These are phyloP conservation scores for Circinella umbellata DNA, from an alignment of 371 early-diverging fungal genomes.

Conservation along the genomic window DNA sequence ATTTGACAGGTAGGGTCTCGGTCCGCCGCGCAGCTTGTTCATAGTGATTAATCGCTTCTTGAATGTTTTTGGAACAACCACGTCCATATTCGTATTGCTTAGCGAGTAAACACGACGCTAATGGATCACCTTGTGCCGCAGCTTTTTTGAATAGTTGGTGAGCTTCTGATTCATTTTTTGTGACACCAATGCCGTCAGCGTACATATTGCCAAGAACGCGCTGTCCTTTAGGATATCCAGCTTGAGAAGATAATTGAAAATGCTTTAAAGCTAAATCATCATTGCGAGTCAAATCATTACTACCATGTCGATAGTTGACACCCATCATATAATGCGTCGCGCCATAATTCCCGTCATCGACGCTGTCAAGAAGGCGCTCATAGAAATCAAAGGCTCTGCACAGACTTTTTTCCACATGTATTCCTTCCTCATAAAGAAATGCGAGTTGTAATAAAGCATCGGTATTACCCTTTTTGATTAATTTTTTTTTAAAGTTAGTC, in stretches of 20 bases:
- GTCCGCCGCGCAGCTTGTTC: slow-evolving; percentile 3
- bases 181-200: slow-evolving; percentile 12
- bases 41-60: slow-evolving; percentile 17
- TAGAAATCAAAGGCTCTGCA: slow-evolving; percentile 23
- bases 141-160: slow-evolving; percentile 23
- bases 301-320: slow-evolving; percentile 27
- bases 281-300: slow-evolving; percentile 19
- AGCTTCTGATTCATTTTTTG: slow-evolving; percentile 13
- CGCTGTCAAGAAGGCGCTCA: slow-evolving; percentile 4
- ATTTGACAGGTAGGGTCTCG: not conserved
- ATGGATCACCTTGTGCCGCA: slow-evolving; percentile 26
- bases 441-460: slow-evolving; percentile 29
- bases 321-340: slow-evolving; percentile 33
- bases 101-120: slow-evolving; percentile 25
- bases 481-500: not conserved
- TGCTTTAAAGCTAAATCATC: slow-evolving; percentile 27
- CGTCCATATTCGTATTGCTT: slow-evolving; percentile 27
- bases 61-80: slow-evolving; percentile 16
- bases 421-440: slow-evolving; percentile 27
- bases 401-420: slow-evolving; percentile 17
- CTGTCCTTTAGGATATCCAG: slow-evolving; percentile 34
- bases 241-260: slow-evolving; percentile 25
- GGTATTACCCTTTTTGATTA: slow-evolving; percentile 16
- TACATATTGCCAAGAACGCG: slow-evolving; percentile 24
- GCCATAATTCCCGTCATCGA: slow-evolving; percentile 16